Base-by-base conservation (phyloP, 768 basidiomycete species). In the Boletus vinaceobasis region DNA sequence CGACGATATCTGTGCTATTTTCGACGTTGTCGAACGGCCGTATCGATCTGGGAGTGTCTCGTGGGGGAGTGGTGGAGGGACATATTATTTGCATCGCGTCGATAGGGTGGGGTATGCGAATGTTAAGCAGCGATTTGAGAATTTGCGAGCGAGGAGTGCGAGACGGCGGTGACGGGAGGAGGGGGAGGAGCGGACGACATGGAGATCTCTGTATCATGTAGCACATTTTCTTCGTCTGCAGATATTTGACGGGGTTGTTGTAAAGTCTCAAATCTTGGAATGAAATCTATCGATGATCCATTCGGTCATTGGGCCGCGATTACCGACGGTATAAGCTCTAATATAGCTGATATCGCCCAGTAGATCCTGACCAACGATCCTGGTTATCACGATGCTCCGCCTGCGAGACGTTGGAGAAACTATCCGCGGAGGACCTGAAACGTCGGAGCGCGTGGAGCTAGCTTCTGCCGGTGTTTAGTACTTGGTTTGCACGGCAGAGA, bases 1-100 rank as follows among this genome's bases (percentile, higher is more conserved):
- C 40, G 83, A 88, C 65, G 88, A 90, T 56, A 89, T 93, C 48
- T 83, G 84, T 54, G 82, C 88, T 9, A 93, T 94, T 53, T 88
- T 95, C 67, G 84, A 88, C 48, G 87, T 90, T 8, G 80, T 79
- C 35, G 85, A 87, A 66, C 77, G 77, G 27, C 72, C 76, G 13
- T 93, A 89, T 65, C 78, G 78, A 52, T 82, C 85, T 4, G 90
- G 88, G 19, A 82, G 83, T 52, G 90, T 93, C 35, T 92, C 90
- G 5, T 93, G 91, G 91, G 88, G 83, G 13, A 83, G 81, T 53
- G 78, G 75, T 36, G 81, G 83, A 1, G 90, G 90, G 6, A 75
- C 75, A 27, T 91, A 89, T 63, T 91, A 85, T 63, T 63, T 91
- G 56, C 90, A 92, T 60, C 81, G 83, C 37, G 88, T 92, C 33